Base-by-base conservation (phyloP, 116 monocot genomes). In the Dioscorea cayenensis region DNA sequence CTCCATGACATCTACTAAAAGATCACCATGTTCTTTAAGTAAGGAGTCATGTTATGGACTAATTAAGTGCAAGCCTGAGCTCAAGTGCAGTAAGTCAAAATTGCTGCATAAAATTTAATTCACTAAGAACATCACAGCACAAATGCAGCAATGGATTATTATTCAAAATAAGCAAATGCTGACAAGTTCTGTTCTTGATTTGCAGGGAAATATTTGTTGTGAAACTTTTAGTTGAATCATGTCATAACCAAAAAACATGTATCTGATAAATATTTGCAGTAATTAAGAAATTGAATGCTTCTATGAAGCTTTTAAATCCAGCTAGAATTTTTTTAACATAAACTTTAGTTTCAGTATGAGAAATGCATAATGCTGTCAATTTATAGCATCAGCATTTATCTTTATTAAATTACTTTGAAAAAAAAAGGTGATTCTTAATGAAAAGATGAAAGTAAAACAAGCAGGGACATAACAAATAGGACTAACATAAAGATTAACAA, bases 71-170 rank as follows among this genome's bases (percentile, higher is more conserved):
- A 59, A 78, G 77, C 81, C 94, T 86, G 71, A 99, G 94, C 83
- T 99, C 99, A 58, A 91, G 84, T n/a, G 99, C 94, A 23, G 91
- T 90, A 20, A 99, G 94, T 79, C 7, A 5, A 5, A 16, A 66
- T 66, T 80, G 65, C 38, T 19, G 7, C 7, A 20, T 19, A 37
- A 38, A 37, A 18, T 18, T 62, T 23, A 36, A 0, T 60, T 14
- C 1, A 12, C 20, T 29, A 43, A 2, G 35, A 28, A 37, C 10
- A 13, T 9, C 7, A 67, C 12, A 55, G 16, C 25, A 50, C 52
- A 13, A 7, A 28, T 5, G 49, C 16, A 8, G n/a, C 25, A 67
- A 1, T 32, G 66, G 23, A 11, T 67, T 25, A 25, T 25, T 25
- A 25, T 38, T 20, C 23, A 4, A 36, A 13, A 19, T 51, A 50